Evolutionary conservation across 2,329 filamentous ascomycete genomes (phyloP), one percentile per base, ranked within the genome.

Genomic region (Fusarium sp.): DNA sequence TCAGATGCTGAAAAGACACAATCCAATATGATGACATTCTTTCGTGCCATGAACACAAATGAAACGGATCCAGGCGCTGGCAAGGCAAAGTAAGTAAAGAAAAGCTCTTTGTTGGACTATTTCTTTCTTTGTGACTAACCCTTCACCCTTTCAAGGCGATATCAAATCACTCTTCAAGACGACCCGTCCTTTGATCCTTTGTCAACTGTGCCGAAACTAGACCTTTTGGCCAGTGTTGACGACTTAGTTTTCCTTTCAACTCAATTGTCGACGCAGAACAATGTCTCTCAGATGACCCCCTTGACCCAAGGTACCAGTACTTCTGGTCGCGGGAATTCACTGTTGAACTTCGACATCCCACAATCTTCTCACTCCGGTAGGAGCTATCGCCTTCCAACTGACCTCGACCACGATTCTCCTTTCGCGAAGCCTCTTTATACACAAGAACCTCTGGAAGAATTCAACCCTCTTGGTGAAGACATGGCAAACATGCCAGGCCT

Each of bases 1-100:
- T 86, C 88, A 5, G 96, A 98, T 76, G 90, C 91, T 4, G 90
- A 95, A 79, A 90, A 88, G 72, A 90, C 92, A 40, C 90, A 93
- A 73, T 87, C 90, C 65, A 89, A 89, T 71, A 93, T 98, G 87
- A 86, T 88, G 70, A 83, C 88, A 4, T 88, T 94, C 77, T 83
- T 92, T 68, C 88, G 85, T 53, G 81, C 86, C 10, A 79, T 91
- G 69, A 72, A 78, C 52, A 78, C 55, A 20, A 87, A 87, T 60
- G 89, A 87, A 22, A 83, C 94, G 27, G 93, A 97, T 79, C 86
- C 87, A 3, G 86, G 89, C 61, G 92, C 91, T 52, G 91, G 89
- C 55, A 94, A 90, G 77, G 84, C 89, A 63, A 92, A 87, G 95
- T 95, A 81, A 78, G 34, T 38, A 18, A n/a, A 38, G 18, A 38